Evolutionary conservation across 2,329 filamentous ascomycete genomes (phyloP).

Genomic region (Fusarium torreyae): DNA sequence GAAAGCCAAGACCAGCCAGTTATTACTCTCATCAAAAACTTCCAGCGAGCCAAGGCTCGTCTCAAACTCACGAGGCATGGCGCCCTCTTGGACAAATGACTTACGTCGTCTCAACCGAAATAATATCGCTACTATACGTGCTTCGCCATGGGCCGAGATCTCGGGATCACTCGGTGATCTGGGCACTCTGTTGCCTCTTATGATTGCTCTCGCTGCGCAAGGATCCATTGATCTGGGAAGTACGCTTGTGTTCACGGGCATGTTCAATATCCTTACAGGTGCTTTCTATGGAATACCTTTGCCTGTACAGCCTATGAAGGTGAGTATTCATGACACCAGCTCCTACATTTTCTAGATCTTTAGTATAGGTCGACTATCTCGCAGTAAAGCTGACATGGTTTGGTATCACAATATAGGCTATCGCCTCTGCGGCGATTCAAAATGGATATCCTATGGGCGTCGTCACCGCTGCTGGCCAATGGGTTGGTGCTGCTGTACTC

Average conservation of each 20-base stretch:
- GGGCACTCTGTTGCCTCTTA: conserved; percentile 89
- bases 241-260: conserved; percentile 89
- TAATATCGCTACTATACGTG: conserved; percentile 65
- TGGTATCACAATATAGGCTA: conserved; percentile 68
- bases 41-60: neutral
- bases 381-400: conserved; percentile 6
- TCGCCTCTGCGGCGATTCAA: conserved; percentile 89
- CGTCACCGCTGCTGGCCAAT: conserved; percentile 83
- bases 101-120: conserved; percentile 58
- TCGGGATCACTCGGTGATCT: conserved; percentile 91
- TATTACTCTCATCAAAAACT: neutral
- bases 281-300: conserved; percentile 88
- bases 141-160: conserved; percentile 76
- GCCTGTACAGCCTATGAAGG: conserved; percentile 90
- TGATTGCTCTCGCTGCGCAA: conserved; percentile 86
- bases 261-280: conserved; percentile 89
- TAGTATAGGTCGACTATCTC: neutral
- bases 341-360: neutral
- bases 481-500: conserved; percentile 81
- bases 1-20: neutral
- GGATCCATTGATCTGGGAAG: conserved; percentile 84
- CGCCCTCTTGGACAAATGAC: conserved; percentile 49
- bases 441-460: conserved; percentile 67
- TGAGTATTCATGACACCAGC: conserved; percentile 44
- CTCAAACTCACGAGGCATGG: conserved; percentile 30